Base-by-base conservation (phyloP, 2,329 filamentous ascomycete genomes). In the Alternaria sp. region DNA sequence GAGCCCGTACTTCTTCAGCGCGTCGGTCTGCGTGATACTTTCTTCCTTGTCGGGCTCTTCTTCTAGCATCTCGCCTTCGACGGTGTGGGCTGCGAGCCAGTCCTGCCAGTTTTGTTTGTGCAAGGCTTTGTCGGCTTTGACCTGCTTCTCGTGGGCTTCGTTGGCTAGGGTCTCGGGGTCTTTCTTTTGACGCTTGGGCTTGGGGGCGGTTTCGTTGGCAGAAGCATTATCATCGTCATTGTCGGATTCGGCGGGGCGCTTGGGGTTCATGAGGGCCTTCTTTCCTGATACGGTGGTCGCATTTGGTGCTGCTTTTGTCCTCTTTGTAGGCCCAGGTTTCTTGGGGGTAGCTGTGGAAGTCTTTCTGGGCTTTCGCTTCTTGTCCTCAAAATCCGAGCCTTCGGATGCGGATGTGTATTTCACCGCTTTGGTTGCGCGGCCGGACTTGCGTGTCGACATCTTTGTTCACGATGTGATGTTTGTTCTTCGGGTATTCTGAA, bases 351-450 rank as follows among this genome's bases (percentile, higher is more conserved):
- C 28, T 41, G 11, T 46, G 7, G 44, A 1, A 2, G 18, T 21
- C 54, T 46, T 56, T 6, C 21, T 46, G n/a, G 61, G 51, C 30
- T 60, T 66, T 53, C 68, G 69, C 25, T 62, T 66, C 53, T 58
- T 61, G 11, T 56, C 49, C 21, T 62, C 66, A 14, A 67, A 67
- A 20, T 66, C 61, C 5, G 66, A 71, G 3, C 55, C 63, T 21
- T 65, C 61, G 3, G 65, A 64, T 18, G 62, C 64, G 11, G 67
- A 69, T 1, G 61, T 65, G 45, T 69, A 69, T 23, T 70, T 68
- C 0, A 71, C 63, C 18, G 65, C 65, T 46, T 69, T 66, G 6
- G 63, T 57, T 9, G 45, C 30, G 43, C 67, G 63, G n/a, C 58
- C 61, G 14, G 65, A 69, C 46, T 58, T 41, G 53, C 67, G 61